A percentile compares a stretch with the other conserved stretches of the same genome.
Conservation (phyloP, 2,329 filamentous ascomycete species). For the Phyllosticta capitalensis region DNA sequence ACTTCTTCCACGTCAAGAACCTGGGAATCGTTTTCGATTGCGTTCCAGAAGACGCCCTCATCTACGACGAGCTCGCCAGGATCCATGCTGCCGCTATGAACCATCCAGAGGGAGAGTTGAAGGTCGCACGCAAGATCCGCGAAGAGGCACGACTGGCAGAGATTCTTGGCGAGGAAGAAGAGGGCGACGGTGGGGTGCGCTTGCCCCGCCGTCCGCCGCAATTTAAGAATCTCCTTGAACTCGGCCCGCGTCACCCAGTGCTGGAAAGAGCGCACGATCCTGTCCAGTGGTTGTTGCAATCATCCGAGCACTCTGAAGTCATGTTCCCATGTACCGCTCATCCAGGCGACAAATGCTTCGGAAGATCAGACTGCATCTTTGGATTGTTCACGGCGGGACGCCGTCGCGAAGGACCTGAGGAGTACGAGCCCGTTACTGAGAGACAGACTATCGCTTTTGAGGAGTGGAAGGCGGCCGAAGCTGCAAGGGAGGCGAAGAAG, state of each 20-base stretch:
- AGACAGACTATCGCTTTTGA: neutral
- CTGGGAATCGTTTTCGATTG: neutral
- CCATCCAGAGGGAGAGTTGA: neutral
- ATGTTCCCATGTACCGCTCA: neutral
- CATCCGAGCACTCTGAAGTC: neutral
- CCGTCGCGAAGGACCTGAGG: neutral
- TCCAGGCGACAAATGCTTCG: neutral
- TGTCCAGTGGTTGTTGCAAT: no score
- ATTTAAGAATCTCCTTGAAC: neutral
- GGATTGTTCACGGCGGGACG: neutral
- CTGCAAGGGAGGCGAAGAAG: no score
- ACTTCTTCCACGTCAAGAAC: neutral
- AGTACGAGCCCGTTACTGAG: neutral
- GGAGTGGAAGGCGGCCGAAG: neutral
- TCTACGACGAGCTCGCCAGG: neutral
- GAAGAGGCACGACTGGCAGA: neutral
- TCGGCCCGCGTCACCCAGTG: neutral
- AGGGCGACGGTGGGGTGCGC: neutral
- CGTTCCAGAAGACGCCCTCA: neutral
- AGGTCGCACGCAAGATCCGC: neutral
- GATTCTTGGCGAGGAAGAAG: neutral
- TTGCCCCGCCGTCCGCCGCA: neutral
- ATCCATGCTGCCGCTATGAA: neutral
- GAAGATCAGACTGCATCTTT: neutral
- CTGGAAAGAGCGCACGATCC: neutral